phyloP scores from a whole-genome alignment of 805 yeast species.

The Spathaspora girioi region DNA sequence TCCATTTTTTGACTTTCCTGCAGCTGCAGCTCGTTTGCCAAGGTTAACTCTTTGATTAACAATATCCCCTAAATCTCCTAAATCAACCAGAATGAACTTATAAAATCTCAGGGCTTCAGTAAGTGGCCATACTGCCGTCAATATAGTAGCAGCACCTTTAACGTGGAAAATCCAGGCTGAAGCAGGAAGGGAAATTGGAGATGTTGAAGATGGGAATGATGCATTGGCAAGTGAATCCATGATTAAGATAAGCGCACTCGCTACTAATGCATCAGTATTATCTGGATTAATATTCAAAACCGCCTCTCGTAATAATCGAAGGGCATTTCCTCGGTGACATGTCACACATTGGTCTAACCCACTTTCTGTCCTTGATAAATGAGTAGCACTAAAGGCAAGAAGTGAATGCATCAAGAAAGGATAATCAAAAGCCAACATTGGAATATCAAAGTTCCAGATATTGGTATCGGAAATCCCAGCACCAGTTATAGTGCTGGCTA shows the following conservation, averaged over 20 bases:
- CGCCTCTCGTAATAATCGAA: conserved; percentile 76
- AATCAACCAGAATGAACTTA: conserved; percentile 65
- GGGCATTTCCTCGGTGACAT: conserved; percentile 82
- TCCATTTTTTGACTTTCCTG: conserved; percentile 7
- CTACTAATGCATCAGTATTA: conserved; percentile 90
- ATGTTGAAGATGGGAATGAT: conserved; percentile 48
- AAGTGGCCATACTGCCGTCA: conserved; percentile 95
- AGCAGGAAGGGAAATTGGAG: conserved; percentile 71
- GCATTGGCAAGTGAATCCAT: conserved; percentile 96
- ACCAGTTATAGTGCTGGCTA: conserved; percentile 81
- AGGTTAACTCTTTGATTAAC: conserved; percentile 38
- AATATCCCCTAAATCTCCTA: conserved; percentile 83
- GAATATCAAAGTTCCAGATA: conserved; percentile 87
- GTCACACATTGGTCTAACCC: conserved; percentile 81
- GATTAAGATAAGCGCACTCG: conserved; percentile 81
- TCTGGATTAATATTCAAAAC: conserved; percentile 79
- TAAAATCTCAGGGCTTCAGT: conserved; percentile 41
- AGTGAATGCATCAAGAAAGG: conserved; percentile 92
- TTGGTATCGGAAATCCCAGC: conserved; percentile 86
- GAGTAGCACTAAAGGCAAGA: conserved; percentile 89
- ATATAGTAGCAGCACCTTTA: conserved; percentile 92
- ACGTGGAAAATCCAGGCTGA: conserved; percentile 97
- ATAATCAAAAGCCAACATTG: conserved; percentile 79
- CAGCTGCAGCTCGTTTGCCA: conserved; percentile 10
- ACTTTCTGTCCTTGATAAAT: conserved; percentile 70